Percentiles rank a stretch among this genome's conserved stretches.
These are phyloP conservation scores for Clathrus columnatus DNA, from an alignment of 768 basidiomycete species.

Conservation along the genomic window DNA sequence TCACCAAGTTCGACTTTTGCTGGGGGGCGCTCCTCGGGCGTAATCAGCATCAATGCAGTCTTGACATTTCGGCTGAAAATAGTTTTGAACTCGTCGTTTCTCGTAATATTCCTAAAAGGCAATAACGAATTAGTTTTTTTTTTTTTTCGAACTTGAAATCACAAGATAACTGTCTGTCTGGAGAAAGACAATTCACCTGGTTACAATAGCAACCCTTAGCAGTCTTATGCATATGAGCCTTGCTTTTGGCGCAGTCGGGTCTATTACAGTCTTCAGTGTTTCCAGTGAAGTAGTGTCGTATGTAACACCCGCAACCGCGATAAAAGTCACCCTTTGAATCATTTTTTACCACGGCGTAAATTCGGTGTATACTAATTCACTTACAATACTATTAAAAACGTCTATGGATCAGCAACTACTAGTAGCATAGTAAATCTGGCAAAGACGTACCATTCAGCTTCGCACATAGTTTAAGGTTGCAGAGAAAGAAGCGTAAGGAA, in stretches of 20 bases:
- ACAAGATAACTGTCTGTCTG: not conserved
- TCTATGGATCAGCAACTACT: not conserved
- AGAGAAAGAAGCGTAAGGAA: not conserved
- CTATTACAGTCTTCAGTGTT: constrained; percentile 45
- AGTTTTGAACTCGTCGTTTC: constrained; percentile 47
- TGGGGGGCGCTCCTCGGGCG: not conserved
- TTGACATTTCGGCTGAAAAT: constrained; percentile 45
- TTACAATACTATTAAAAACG: not conserved
- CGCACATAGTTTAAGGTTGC: not conserved
- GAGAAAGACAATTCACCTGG: constrained; percentile 26
- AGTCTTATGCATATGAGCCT: constrained; percentile 48
- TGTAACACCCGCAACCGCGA: constrained; percentile 27
- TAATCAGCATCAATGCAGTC: not conserved
- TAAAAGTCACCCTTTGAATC: constrained; percentile 8
- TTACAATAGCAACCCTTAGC: constrained; percentile 51
- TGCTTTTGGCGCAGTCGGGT: constrained; percentile 43
- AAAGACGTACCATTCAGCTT: not conserved
- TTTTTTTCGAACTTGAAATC: no score
- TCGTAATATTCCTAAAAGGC: constrained; percentile 32
- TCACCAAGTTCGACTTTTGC: constrained; percentile 13
- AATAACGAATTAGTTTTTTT: not conserved
- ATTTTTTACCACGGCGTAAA: not conserved
- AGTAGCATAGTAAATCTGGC: not conserved
- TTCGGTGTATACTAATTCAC: not conserved
- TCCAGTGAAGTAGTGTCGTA: constrained; percentile 55